A percentile compares a stretch with the other conserved stretches of the same genome.
phyloP scores from a whole-genome alignment of 108 stramenopile species.

The Aurantiochytrium sp. region DNA sequence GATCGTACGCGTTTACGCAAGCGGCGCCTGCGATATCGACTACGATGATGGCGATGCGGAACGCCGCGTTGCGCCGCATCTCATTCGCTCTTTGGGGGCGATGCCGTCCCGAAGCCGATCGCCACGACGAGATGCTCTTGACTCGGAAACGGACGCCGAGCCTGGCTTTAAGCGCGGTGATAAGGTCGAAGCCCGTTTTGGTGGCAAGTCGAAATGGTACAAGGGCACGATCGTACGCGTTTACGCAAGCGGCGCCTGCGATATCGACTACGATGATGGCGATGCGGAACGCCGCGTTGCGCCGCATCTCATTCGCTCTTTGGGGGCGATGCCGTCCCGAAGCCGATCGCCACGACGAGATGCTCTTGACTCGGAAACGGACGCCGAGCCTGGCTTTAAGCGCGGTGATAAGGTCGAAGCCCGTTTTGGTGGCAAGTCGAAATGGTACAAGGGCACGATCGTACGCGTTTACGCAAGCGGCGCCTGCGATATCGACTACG shows the following conservation, averaged over 20 bases:
- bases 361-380: background rate
- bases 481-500: constrained; percentile 37
- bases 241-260: constrained; percentile 42
- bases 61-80: background rate
- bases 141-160: background rate
- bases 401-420: background rate
- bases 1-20: constrained; percentile 32
- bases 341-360: background rate
- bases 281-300: constrained; percentile 22
- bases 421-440: background rate
- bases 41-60: constrained; percentile 21
- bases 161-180: background rate
- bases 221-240: constrained; percentile 34
- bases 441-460: constrained; percentile 20
- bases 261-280: constrained; percentile 38
- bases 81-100: background rate
- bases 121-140: too few relatives aligned
- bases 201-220: constrained; percentile 26
- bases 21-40: constrained; percentile 43
- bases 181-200: background rate
- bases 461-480: constrained; percentile 24
- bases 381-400: background rate
- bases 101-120: too few relatives aligned
- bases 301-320: background rate
- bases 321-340: background rate